Conservation (phyloP, 2,329 filamentous ascomycete genomes). For the Penicillium sp. region DNA sequence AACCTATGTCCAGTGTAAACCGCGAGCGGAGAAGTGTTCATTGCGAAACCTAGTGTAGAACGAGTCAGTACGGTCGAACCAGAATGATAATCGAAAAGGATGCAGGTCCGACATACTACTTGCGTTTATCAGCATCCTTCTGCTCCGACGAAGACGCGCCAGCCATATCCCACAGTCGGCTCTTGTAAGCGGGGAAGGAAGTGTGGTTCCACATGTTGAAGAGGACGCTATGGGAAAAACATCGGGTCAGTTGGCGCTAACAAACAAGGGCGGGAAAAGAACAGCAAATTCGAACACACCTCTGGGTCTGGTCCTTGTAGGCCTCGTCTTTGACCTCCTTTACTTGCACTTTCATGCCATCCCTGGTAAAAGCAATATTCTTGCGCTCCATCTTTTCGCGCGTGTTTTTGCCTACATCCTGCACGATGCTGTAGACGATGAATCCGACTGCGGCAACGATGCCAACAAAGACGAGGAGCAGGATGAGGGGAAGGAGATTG, state of each 20-base stretch:
- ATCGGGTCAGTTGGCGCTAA: neutral
- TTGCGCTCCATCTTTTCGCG: conserved; percentile 64
- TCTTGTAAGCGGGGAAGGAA: conserved; percentile 49
- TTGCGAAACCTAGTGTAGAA: neutral
- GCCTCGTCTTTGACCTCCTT: conserved; percentile 59
- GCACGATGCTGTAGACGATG: conserved; percentile 58
- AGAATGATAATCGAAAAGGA: neutral
- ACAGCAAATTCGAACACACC: conserved; percentile 32
- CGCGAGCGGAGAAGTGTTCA: neutral
- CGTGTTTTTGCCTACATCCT: conserved; percentile 58
- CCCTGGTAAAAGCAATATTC: conserved; percentile 59
- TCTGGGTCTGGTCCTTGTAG: conserved; percentile 61
- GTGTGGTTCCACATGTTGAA: conserved; percentile 53
- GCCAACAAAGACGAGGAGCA: conserved; percentile 56
- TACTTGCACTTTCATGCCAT: conserved; percentile 61
- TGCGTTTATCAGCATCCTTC: conserved; percentile 28
- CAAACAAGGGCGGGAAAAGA: neutral
- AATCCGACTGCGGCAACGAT: conserved; percentile 56
- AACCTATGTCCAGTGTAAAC: neutral
- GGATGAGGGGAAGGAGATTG: conserved; percentile 56
- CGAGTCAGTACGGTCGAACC: neutral
- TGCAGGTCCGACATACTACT: conserved; percentile 20
- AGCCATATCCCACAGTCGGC: conserved; percentile 43
- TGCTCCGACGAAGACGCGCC: conserved; percentile 16
- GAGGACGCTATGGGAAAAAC: conserved; percentile 38